Conservation (phyloP, 2,329 filamentous ascomycete species). For the Pyricularia sp. region DNA sequence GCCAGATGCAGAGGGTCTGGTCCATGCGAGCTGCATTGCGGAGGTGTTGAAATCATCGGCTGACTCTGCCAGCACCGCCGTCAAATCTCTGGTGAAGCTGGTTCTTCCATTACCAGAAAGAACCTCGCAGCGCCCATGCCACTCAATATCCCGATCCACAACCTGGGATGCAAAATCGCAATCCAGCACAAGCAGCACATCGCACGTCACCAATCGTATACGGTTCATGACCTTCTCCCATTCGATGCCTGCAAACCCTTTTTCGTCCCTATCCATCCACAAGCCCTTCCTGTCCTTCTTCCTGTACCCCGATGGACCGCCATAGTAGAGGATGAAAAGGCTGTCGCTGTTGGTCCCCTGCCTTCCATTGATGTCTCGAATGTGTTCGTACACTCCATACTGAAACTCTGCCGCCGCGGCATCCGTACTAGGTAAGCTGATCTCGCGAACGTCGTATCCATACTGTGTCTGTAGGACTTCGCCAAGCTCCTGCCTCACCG, state of each 20-base stretch:
- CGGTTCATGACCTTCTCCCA: neutral
- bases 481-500: neutral
- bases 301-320: conserved; percentile 1
- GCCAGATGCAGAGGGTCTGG: neutral
- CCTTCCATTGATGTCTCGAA: neutral
- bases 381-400: neutral
- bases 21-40: conserved; percentile 2
- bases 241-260: neutral
- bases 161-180: conserved; percentile 4
- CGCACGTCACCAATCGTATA: conserved; percentile 1
- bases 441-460: conserved; percentile 3
- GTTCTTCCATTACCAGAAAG: neutral
- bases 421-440: conserved; percentile 1
- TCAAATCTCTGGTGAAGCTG: neutral
- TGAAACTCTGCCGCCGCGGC: neutral
- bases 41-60: neutral
- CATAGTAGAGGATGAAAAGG: conserved; percentile 3
- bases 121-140: conserved; percentile 4
- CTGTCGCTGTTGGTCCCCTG: neutral
- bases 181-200: conserved; percentile 3
- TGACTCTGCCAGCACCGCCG: neutral
- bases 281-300: conserved; percentile 1
- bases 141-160: neutral
- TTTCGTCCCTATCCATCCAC: conserved; percentile 1
- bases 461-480: neutral